Base-by-base conservation (phyloP, 1,284 basidiomycete genomes). In the Cutaneotrichosporon cavernicola region DNA sequence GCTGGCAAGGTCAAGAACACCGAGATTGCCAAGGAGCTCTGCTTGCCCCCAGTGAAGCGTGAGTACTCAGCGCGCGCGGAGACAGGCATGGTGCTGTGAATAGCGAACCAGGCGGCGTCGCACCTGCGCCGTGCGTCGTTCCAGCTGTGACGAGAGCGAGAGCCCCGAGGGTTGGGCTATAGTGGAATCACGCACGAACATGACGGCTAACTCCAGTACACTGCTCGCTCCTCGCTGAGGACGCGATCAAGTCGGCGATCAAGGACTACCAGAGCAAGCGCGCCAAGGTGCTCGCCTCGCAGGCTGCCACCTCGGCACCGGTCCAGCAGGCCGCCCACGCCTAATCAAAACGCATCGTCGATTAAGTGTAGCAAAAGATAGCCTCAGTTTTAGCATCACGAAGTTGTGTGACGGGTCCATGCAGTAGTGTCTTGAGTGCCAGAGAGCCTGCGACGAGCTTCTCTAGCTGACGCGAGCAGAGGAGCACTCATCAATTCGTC, bases 1-100 rank as follows among this genome's bases (percentile, higher is more conserved):
- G 97, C 97, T 14, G 92, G 91, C 63, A 88, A 90, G 76, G 97
- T 99, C 76, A 97, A 95, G 83, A 99, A 99, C 84, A 99, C 96
- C 9, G 97, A 99, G 81, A 99, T 99, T 76, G 97, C 97, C 10
- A 95, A 97, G 83, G 95, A 98, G 81, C 82, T 97, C 18, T 90
- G 89, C 74, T 83, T 99, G 60, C 97, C 97, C 10, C 97, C 97
- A 51, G 97, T 99, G 76, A 99, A 99, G 81, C 86, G 95, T 57
- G 90, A 92, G 81, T 93, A 53, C 34, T 90, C 4, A 10, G 38
- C 36, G 34, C 36, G 34, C 5, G 52, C 40, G 18, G 47, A 2
- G 36, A 11, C 9, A 34, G 16, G 16, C 32, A 16, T 9, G 26
- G 34, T 36, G 34, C 34, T 8, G 11, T 32, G 16, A 32, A 10